Base-by-base conservation (phyloP, 2,329 filamentous ascomycete genomes). In the Chaetomium globosum region DNA sequence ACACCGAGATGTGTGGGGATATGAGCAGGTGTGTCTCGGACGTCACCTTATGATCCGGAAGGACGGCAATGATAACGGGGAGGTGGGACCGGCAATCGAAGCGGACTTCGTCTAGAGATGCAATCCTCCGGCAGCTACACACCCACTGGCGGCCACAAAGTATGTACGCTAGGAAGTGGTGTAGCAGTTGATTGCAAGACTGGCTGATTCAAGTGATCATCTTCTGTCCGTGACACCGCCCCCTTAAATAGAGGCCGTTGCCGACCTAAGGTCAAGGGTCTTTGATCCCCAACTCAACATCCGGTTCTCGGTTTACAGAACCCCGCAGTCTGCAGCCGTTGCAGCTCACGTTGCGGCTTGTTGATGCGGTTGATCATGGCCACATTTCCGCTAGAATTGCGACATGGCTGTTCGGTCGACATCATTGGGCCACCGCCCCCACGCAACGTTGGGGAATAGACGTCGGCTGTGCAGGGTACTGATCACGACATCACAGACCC, bases 341-440 rank as follows among this genome's bases (percentile, higher is more conserved):
- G 56, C 13, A 13, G 6, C 26, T 43, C 39, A 28, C 30, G 12
- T 30, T 43, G 39, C 39, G 21, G 12, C 8, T 19, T 30, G 10
- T 39, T 12, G 36, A 23, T 33, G 43, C n/a, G 5, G 43, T 36
- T 36, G 9, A 9, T n/a, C 46, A 63, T 63, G 54, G 61, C 61
- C 28, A 33, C 54, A 63, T 63, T 53, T 48, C 46, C 54, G 54
- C 61, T 59, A 63, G 61, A 59, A 63, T 63, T 63, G 61, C 62
- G 56, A 64, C 62, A 64, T 64, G 28, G 13, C 21, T 33, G 1
- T 59, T 36, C 19, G 39, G 13, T 49, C 55, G 13, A 58, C 61
- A 36, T 64, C 61, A 64, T 59, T 64, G 61, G 61, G 46, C 49
- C 28, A 10, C 49, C 5, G 33, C 46, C 61, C 55, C 61, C 55